These are phyloP conservation scores for Bauhinia variegata DNA, from an alignment of 306 rosid species.

Conservation along the genomic window DNA sequence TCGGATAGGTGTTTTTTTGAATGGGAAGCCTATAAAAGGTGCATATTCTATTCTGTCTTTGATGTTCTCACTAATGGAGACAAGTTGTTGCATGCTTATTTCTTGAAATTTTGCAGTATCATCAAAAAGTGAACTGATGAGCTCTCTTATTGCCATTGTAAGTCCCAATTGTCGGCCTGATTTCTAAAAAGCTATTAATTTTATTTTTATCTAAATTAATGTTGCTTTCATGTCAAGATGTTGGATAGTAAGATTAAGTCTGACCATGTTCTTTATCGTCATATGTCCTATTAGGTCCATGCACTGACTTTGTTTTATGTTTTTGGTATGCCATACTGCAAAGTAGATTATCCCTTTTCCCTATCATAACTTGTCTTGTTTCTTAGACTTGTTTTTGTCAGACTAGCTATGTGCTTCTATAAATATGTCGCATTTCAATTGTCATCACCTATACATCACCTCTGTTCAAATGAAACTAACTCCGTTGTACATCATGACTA, in stretches of 20 bases:
- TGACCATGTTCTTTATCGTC: not conserved
- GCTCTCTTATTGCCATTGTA: conserved; percentile 85
- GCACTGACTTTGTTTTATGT: conserved; percentile 12
- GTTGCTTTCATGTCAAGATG: conserved; percentile 13
- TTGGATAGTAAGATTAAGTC: not conserved
- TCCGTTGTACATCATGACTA: conserved; percentile 4
- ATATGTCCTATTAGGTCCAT: conserved; percentile 4
- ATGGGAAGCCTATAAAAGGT: conserved; percentile 85
- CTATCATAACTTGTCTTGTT: not conserved
- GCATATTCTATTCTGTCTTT: conserved; percentile 30
- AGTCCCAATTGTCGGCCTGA: conserved; percentile 36
- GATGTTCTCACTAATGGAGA: conserved; percentile 14
- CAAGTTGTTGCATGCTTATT: conserved; percentile 33
- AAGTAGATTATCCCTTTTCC: conserved; percentile 13
- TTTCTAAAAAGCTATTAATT: not conserved
- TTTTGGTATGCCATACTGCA: conserved; percentile 5
- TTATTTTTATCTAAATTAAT: not conserved
- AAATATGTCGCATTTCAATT: conserved; percentile 14
- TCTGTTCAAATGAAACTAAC: conserved; percentile 21
- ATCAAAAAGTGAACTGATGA: conserved; percentile 73
- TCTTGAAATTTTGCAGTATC: conserved; percentile 68
- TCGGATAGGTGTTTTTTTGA: conserved; percentile 86
- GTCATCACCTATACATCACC: not conserved
- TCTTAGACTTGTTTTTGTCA: conserved; percentile 18
- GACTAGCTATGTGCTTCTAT: conserved; percentile 13